These are phyloP conservation scores for Xylaria intraflava DNA, from an alignment of 495 filamentous ascomycete genomes.

Conservation along the genomic window DNA sequence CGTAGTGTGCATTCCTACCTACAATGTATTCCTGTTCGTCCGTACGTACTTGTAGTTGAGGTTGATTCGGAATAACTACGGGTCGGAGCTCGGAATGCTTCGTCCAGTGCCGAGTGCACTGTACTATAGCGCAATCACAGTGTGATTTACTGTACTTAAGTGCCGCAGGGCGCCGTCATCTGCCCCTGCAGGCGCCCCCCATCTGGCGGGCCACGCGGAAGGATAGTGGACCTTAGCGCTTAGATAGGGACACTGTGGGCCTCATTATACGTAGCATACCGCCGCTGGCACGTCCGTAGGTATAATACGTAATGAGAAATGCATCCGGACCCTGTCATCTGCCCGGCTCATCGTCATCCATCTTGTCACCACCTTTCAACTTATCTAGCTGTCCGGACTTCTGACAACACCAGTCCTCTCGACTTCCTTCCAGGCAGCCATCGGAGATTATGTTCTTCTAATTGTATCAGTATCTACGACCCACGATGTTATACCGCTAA, in stretches of 20 bases:
- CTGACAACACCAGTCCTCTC: background rate
- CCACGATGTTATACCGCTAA: background rate
- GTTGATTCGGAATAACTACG: too few species aligned
- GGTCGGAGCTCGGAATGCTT: too few species aligned
- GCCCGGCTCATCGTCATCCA: slow-evolving; percentile 5
- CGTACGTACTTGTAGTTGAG: too few species aligned
- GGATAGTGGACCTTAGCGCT: background rate
- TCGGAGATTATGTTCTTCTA: background rate
- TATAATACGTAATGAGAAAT: background rate
- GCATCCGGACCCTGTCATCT: background rate
- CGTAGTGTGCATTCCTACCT: too few species aligned
- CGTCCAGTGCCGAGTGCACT: too few species aligned
- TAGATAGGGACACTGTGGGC: background rate
- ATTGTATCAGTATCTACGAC: background rate
- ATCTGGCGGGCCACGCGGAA: background rate
- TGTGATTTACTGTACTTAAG: too few species aligned
- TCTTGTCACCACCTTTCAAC: background rate
- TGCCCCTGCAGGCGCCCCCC: background rate
- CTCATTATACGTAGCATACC: background rate
- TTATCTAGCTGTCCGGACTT: background rate
- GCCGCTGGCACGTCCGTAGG: background rate
- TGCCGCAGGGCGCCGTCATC: too few species aligned
- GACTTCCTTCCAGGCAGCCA: background rate
- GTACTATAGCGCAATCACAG: too few species aligned
- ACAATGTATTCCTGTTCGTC: too few species aligned